Evolutionary conservation across 1,284 basidiomycete species (phyloP).

Genomic region (Pseudomicrostroma phylloplanum): DNA sequence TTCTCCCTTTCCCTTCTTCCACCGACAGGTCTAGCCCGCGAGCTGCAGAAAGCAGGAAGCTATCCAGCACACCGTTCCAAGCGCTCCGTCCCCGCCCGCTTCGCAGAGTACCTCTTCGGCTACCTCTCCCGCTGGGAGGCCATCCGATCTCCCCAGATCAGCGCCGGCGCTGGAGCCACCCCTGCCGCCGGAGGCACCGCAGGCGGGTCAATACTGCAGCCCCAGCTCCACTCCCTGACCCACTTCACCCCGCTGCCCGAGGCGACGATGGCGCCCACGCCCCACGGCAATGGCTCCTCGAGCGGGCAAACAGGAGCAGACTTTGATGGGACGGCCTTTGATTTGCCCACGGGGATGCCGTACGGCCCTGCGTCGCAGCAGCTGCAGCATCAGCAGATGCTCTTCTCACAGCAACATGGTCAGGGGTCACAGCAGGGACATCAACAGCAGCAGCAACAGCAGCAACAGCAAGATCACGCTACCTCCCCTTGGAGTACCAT

Average conservation of each 20-base stretch:
- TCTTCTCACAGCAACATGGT: not conserved
- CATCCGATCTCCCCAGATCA: not conserved
- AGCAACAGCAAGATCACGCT: not conserved
- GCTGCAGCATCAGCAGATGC: not conserved
- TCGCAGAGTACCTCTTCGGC: not conserved
- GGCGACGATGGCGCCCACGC: not conserved
- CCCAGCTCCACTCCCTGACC: not conserved
- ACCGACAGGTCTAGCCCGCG: not conserved
- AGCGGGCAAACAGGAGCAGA: not conserved
- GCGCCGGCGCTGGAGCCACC: not conserved
- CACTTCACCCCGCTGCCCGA: not conserved
- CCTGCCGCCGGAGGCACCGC: no score
- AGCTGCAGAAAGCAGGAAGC: slow-evolving; percentile 1
- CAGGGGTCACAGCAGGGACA: not conserved
- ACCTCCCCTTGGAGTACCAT: not conserved
- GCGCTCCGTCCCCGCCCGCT: not conserved
- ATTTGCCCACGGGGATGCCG: not conserved
- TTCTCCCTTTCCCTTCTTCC: not conserved
- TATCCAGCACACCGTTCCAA: not conserved
- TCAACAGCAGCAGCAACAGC: not conserved
- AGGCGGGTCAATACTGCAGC: not conserved
- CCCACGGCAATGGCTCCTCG: not conserved
- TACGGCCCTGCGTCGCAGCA: not conserved
- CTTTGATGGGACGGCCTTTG: not conserved
- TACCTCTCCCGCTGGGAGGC: slow-evolving; percentile 1